phyloP scores from a whole-genome alignment of 1,284 basidiomycete genomes.

The Sutorius eximius region DNA sequence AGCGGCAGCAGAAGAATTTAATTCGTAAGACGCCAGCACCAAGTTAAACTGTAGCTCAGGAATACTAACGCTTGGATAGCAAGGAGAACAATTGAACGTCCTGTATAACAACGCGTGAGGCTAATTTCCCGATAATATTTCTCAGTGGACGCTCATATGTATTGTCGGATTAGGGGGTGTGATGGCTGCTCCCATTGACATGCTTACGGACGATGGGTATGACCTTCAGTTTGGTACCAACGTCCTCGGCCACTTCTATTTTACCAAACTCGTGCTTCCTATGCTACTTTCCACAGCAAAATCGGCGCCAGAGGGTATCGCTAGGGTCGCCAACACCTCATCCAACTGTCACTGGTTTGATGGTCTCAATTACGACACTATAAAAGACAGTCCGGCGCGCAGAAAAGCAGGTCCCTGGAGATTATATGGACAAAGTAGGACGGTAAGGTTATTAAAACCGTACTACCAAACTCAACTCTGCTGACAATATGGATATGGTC shows the following conservation, averaged over 20 bases:
- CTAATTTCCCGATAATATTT: background rate
- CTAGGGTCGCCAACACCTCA: conserved; percentile 44
- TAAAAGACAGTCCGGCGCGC: conserved; percentile 34
- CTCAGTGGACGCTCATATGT: background rate
- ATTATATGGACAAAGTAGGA: conserved; percentile 47
- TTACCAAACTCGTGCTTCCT: conserved; percentile 48
- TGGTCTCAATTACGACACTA: conserved; percentile 22
- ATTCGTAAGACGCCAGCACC: conserved; percentile 15
- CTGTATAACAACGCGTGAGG: conserved; percentile 58
- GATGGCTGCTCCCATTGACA: conserved; percentile 44
- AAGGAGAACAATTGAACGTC: conserved; percentile 51
- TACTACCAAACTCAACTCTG: background rate
- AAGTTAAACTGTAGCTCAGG: no score
- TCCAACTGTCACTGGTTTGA: conserved; percentile 33
- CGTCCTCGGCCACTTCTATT: conserved; percentile 43
- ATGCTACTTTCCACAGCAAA: conserved; percentile 37
- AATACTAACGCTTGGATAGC: conserved; percentile 21
- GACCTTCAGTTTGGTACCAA: conserved; percentile 58
- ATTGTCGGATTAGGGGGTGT: conserved; percentile 42
- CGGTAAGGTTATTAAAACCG: conserved; percentile 20
- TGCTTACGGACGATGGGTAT: conserved; percentile 53
- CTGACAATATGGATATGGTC: background rate
- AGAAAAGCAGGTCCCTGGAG: conserved; percentile 18
- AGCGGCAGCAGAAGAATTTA: conserved; percentile 49
- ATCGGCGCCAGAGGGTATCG: conserved; percentile 32